A percentile compares a stretch with the other conserved stretches of the same genome.
Evolutionary conservation across 352 stramenopile genomes (phyloP).

Genomic region (Elongisporangium undulatum): DNA sequence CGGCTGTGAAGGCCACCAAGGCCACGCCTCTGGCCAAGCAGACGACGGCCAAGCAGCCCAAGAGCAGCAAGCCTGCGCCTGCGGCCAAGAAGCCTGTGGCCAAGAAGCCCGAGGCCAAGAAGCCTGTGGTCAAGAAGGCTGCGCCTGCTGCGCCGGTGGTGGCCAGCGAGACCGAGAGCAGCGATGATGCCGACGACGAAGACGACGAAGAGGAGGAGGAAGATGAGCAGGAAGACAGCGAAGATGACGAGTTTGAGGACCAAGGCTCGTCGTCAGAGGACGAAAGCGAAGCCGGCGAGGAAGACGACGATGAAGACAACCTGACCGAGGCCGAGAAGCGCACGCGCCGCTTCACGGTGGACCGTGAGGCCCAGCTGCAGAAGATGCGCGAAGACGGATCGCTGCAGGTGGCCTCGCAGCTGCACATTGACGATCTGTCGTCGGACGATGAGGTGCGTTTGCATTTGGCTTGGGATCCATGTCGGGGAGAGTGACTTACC

Average conservation of each 20-base stretch:
- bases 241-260: constrained; percentile 80
- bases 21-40: constrained; percentile 4
- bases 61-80: constrained; percentile 4
- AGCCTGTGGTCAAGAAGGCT: constrained; percentile 13
- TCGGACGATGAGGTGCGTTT: constrained; percentile 94
- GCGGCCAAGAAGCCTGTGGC: constrained; percentile 4
- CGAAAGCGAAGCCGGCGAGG: constrained; percentile 42
- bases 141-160: no score
- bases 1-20: constrained; percentile 8
- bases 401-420: constrained; percentile 75
- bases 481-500: no score
- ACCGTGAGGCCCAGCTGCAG: constrained; percentile 73
- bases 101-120: constrained; percentile 11
- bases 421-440: constrained; percentile 98
- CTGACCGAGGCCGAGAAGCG: constrained; percentile 82
- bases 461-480: constrained; percentile 16
- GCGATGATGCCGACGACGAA: constrained; percentile 57
- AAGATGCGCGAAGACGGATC: constrained; percentile 84
- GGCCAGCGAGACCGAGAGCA: constrained; percentile 47
- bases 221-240: constrained; percentile 37
- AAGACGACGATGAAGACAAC: constrained; percentile 65
- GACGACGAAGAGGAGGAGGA: constrained; percentile 39
- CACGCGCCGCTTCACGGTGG: constrained; percentile 61
- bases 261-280: constrained; percentile 83
- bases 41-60: constrained; percentile 13